These are phyloP conservation scores for Brassica cretica DNA, from an alignment of 345 rosid species.

Conservation along the genomic window DNA sequence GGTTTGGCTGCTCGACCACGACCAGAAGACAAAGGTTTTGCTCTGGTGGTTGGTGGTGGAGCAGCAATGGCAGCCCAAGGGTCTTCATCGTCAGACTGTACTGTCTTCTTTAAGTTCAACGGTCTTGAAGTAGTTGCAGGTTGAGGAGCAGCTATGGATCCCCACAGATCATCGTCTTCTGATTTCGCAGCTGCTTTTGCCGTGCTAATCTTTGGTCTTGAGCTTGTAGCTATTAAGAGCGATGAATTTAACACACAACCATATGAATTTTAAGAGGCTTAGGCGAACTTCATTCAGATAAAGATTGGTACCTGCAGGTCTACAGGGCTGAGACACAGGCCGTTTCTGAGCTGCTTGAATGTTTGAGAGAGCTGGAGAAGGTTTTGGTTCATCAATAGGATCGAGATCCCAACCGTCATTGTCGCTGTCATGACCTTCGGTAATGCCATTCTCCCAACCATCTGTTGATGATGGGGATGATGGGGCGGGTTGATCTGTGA, in stretches of 20 bases:
- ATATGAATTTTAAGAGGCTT: too few species aligned
- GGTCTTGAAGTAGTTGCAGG: constrained; percentile 72
- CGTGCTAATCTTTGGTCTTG: constrained; percentile 52
- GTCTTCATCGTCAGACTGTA: constrained; percentile 63
- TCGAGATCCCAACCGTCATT: constrained; percentile 98
- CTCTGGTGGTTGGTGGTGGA: constrained; percentile 81
- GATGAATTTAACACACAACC: neutral
- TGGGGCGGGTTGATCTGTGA: constrained; percentile 71
- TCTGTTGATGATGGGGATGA: constrained; percentile 90
- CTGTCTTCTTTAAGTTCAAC: constrained; percentile 57
- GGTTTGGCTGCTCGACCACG: constrained; percentile 79
- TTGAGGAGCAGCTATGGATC: constrained; percentile 85
- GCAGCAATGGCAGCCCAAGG: constrained; percentile 98
- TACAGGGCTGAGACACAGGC: constrained; percentile 69
- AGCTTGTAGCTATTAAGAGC: constrained; percentile 49
- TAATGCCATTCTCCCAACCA: constrained; percentile 94
- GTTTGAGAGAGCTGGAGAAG: constrained; percentile 71
- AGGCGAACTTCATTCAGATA: neutral
- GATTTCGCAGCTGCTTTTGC: constrained; percentile 47
- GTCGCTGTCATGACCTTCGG: constrained; percentile 70
- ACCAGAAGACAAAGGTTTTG: constrained; percentile 68
- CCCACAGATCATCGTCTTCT: constrained; percentile 94
- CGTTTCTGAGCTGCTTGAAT: constrained; percentile 95
- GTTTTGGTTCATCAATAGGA: constrained; percentile 90
- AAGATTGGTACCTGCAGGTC: constrained; percentile 58